phyloP scores from a whole-genome alignment of 768 basidiomycete species.

The Collybia sordida region DNA sequence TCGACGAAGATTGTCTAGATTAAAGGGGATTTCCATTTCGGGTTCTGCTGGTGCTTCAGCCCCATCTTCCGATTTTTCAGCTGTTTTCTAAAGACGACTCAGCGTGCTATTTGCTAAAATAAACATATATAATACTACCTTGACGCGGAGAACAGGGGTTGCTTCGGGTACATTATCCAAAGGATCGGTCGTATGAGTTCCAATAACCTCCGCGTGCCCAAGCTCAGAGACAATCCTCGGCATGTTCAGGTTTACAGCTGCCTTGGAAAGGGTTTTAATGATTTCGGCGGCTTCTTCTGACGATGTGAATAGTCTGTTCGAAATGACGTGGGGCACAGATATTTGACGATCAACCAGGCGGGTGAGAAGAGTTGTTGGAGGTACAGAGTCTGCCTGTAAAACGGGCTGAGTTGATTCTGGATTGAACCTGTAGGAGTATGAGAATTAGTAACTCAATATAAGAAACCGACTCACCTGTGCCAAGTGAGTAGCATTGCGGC shows the following conservation, averaged over 20 bases:
- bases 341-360: constrained; percentile 50
- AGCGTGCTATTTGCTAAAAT: background rate
- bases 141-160: constrained; percentile 50
- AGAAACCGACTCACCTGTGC: constrained; percentile 40
- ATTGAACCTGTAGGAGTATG: constrained; percentile 30
- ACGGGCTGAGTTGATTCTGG: constrained; percentile 27
- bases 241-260: constrained; percentile 58
- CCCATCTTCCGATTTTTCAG: constrained; percentile 16
- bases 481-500: constrained; percentile 65
- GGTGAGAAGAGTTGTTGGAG: constrained; percentile 37
- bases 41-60: constrained; percentile 18
- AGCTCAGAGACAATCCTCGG: constrained; percentile 53
- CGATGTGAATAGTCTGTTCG: constrained; percentile 54
- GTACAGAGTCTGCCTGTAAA: constrained; percentile 12
- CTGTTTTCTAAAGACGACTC: constrained; percentile 1
- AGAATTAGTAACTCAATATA: background rate
- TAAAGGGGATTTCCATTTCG: constrained; percentile 62
- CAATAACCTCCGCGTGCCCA: constrained; percentile 50
- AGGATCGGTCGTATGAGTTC: constrained; percentile 35
- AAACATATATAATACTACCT: constrained; percentile 15
- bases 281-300: constrained; percentile 56
- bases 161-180: constrained; percentile 59
- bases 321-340: constrained; percentile 48
- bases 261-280: constrained; percentile 55
- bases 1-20: constrained; percentile 67